phyloP scores from a whole-genome alignment of 2,329 filamentous ascomycete species.

The Diaporthe ilicicola region DNA sequence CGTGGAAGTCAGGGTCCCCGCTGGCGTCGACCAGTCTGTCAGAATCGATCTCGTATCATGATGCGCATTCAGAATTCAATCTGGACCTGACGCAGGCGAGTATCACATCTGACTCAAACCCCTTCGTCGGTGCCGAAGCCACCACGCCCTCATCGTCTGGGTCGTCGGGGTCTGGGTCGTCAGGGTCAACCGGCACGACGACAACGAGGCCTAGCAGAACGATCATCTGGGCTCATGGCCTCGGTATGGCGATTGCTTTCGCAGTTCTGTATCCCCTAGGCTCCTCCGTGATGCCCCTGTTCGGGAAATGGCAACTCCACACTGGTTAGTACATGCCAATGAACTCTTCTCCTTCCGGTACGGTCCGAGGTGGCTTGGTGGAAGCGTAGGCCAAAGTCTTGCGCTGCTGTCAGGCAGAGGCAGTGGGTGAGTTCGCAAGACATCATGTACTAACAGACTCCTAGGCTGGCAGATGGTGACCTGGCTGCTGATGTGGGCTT shows the following conservation, averaged over 20 bases:
- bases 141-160: constrained; percentile 20
- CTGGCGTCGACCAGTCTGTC: constrained; percentile 52
- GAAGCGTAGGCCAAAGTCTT: not conserved
- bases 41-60: constrained; percentile 56
- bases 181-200: constrained; percentile 40
- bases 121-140: constrained; percentile 49
- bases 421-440: too few species aligned
- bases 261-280: constrained; percentile 68
- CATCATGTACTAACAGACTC: not conserved
- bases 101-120: constrained; percentile 59
- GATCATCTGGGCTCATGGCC: constrained; percentile 58
- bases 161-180: constrained; percentile 19
- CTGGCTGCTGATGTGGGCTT: constrained; percentile 66
- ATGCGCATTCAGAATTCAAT: constrained; percentile 51
- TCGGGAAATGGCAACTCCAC: constrained; percentile 67
- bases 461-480: constrained; percentile 56
- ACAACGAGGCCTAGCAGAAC: constrained; percentile 24
- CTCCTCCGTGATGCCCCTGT: constrained; percentile 66
- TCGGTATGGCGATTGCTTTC: constrained; percentile 69
- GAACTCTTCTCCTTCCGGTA: not conserved
- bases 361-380: not conserved
- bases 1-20: constrained; percentile 58
- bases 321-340: constrained; percentile 44
- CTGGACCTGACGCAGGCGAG: constrained; percentile 59
- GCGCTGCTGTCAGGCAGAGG: not conserved